Percentiles rank a stretch among this genome's conserved stretches.
phyloP scores from a whole-genome alignment of 140 eudicot species.

The Senecio squalidus region DNA sequence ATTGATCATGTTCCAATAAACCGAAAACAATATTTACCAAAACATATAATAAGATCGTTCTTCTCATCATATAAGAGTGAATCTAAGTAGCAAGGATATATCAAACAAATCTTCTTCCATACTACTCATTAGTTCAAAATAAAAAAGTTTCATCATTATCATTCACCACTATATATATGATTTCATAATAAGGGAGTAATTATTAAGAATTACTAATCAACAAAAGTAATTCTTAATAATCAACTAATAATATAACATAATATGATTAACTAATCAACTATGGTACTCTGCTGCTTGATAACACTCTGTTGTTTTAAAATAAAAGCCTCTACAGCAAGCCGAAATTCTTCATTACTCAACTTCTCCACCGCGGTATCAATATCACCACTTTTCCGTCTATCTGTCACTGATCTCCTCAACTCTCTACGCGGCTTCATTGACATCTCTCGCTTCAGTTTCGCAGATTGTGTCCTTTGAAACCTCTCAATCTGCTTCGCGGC shows the following conservation, averaged over 20 bases:
- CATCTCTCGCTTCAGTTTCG: slow-evolving; percentile 41
- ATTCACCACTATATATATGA: background rate
- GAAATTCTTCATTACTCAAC: slow-evolving; percentile 66
- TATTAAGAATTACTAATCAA: slow-evolving; percentile 13
- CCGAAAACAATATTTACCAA: background rate
- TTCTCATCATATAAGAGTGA: slow-evolving; percentile 10
- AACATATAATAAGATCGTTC: slow-evolving; percentile 17
- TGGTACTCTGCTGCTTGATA: slow-evolving; percentile 40
- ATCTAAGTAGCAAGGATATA: background rate
- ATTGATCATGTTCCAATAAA: background rate
- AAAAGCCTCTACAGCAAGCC: slow-evolving; percentile 55
- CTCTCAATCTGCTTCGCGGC: slow-evolving; percentile 47
- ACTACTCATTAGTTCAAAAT: background rate
- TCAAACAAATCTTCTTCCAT: background rate
- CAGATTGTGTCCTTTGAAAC: slow-evolving; percentile 69
- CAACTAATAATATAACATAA: background rate
- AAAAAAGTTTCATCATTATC: slow-evolving; percentile 7
- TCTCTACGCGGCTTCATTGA: slow-evolving; percentile 27
- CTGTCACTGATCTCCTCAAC: slow-evolving; percentile 60
- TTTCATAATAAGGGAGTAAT: background rate
- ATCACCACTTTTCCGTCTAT: slow-evolving; percentile 22
- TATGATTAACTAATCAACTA: slow-evolving; percentile 17
- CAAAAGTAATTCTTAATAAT: slow-evolving; percentile 1
- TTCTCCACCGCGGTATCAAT: slow-evolving; percentile 43
- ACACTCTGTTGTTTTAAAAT: slow-evolving; percentile 44